Conservation (phyloP, 1,284 basidiomycete species). For the Rhizopogon hawkerae region DNA sequence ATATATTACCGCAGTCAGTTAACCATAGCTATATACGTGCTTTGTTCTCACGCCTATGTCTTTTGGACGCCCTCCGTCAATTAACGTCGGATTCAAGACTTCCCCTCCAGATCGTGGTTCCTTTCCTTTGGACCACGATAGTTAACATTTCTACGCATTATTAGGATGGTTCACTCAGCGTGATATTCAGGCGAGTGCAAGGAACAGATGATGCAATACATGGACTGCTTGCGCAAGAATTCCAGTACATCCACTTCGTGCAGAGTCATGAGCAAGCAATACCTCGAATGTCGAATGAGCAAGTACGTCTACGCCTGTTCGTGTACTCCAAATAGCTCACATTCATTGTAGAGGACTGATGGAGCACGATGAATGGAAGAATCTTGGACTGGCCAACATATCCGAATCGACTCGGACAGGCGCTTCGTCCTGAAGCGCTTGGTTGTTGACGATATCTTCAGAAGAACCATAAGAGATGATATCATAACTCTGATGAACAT, state of each 20-base stretch:
- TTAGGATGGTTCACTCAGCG: conserved; percentile 8
- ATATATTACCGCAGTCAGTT: too few relatives aligned
- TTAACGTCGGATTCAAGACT: conserved; percentile 71
- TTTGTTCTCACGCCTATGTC: conserved; percentile 47
- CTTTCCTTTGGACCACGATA: conserved; percentile 90
- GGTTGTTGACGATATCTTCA: background rate
- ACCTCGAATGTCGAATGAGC: conserved; percentile 90
- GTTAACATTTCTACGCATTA: conserved; percentile 24
- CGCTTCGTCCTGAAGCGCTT: background rate
- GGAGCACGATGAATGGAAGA: conserved; percentile 82
- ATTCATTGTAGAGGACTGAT: conserved; percentile 63
- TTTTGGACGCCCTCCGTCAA: conserved; percentile 83
- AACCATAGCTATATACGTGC: background rate
- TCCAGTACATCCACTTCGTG: conserved; percentile 76
- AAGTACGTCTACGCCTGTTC: conserved; percentile 49
- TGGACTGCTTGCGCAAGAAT: conserved; percentile 77
- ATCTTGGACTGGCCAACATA: conserved; percentile 66
- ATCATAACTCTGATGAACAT: background rate
- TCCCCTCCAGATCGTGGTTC: conserved; percentile 83
- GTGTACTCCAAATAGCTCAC: background rate
- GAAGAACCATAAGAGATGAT: background rate
- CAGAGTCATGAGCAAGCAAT: conserved; percentile 70
- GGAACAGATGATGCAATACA: conserved; percentile 77
- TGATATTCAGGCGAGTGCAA: conserved; percentile 78
- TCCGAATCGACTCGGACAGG: background rate